A percentile compares a stretch with the other conserved stretches of the same genome.
phyloP scores from a whole-genome alignment of 2,329 filamentous ascomycete species.

The Cytospora paraplurivora region DNA sequence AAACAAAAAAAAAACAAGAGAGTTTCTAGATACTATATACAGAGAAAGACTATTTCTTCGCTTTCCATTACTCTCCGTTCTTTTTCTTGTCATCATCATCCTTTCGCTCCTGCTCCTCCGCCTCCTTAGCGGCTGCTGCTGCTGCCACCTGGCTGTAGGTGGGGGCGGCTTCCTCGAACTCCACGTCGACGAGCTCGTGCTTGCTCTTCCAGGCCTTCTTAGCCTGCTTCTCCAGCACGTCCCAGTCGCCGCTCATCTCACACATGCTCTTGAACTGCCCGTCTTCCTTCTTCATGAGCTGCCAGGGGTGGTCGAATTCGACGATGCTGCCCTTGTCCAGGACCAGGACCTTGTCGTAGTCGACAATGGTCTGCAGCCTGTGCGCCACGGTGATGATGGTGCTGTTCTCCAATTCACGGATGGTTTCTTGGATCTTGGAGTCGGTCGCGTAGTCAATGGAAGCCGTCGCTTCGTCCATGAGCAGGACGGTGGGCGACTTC shows the following conservation, averaged over 20 bases:
- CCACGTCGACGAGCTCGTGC: slow-evolving; percentile 42
- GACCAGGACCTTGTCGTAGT: slow-evolving; percentile 97
- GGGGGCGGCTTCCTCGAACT: slow-evolving; percentile 33
- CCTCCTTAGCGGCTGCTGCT: not conserved
- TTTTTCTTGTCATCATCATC: not conserved
- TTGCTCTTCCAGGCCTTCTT: slow-evolving; percentile 53
- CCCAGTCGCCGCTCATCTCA: slow-evolving; percentile 63
- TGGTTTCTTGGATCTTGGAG: slow-evolving; percentile 92
- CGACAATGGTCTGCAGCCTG: slow-evolving; percentile 91
- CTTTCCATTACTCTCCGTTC: not conserved
- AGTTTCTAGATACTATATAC: slow-evolving; percentile 9
- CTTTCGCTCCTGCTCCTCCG: not conserved
- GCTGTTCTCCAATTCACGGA: slow-evolving; percentile 79
- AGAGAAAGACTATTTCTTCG: not conserved
- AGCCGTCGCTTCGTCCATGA: slow-evolving; percentile 98
- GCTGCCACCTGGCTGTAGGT: not conserved
- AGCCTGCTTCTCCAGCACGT: slow-evolving; percentile 53
- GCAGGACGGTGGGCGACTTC: slow-evolving; percentile 87
- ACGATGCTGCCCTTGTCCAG: slow-evolving; percentile 85
- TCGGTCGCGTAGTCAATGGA: slow-evolving; percentile 97
- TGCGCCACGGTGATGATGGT: slow-evolving; percentile 98
- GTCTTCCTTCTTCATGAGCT: slow-evolving; percentile 71
- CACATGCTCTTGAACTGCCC: slow-evolving; percentile 67
- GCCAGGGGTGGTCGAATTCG: slow-evolving; percentile 89
- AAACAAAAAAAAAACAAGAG: not conserved